Conservation (phyloP, 495 filamentous ascomycete species). For the Hyaloscypha hepaticicola region DNA sequence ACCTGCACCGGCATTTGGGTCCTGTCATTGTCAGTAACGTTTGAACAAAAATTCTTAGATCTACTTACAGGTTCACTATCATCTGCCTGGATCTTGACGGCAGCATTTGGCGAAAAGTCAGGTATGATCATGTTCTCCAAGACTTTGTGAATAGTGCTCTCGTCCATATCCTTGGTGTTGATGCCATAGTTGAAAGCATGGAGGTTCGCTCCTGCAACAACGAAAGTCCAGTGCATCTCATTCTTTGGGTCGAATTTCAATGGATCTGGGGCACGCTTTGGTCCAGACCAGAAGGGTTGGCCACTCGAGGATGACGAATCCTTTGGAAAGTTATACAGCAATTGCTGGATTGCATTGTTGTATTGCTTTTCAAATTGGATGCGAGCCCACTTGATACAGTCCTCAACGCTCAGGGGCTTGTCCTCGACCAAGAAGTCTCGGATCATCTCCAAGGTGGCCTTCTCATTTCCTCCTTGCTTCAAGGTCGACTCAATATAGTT, state of each 20-base stretch:
- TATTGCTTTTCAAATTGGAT: constrained; percentile 95
- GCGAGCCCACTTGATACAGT: constrained; percentile 93
- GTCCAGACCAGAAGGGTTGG: constrained; percentile 96
- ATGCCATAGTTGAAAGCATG: constrained; percentile 99
- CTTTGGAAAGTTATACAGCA: constrained; percentile 97
- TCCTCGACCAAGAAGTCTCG: constrained; percentile 89
- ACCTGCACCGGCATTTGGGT: constrained; percentile 66
- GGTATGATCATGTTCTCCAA: constrained; percentile 94
- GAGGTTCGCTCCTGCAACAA: constrained; percentile 85
- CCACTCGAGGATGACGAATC: constrained; percentile 86
- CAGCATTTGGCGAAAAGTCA: constrained; percentile 88
- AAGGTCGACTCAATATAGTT: constrained; percentile 88
- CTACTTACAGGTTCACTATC: constrained; percentile 78
- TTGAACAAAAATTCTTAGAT: neutral
- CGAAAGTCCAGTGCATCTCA: constrained; percentile 79
- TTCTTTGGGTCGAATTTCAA: constrained; percentile 85
- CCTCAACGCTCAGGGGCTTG: constrained; percentile 89
- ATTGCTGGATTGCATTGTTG: constrained; percentile 94
- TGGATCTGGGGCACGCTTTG: constrained; percentile 93
- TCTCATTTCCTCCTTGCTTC: constrained; percentile 95
- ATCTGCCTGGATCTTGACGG: constrained; percentile 94
- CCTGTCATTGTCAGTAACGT: constrained; percentile 40
- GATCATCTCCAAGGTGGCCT: constrained; percentile 88
- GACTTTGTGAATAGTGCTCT: constrained; percentile 69
- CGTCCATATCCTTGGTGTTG: constrained; percentile 68